A percentile compares a stretch with the other conserved stretches of the same genome.
Evolutionary conservation across 1,139 yeast species (phyloP).

Genomic region (Nakaseomyces uthaithaninus): DNA sequence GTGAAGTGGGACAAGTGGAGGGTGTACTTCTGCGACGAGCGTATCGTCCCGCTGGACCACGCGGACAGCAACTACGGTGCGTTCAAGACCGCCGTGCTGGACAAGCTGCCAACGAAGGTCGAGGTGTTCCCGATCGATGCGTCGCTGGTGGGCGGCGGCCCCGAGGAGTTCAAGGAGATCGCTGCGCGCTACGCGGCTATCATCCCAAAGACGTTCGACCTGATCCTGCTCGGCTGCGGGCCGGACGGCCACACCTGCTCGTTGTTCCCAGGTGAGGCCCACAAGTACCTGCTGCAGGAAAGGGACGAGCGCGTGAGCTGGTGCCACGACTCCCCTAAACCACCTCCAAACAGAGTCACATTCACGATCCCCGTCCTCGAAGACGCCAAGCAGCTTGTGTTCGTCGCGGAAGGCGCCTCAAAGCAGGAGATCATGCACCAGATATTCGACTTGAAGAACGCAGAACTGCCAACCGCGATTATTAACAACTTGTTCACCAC

Average conservation of each 20-base stretch:
- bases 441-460: conserved; percentile 50
- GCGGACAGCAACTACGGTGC: conserved; percentile 87
- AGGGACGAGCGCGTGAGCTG: conserved; percentile 83
- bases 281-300: conserved; percentile 60
- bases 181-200: conserved; percentile 81
- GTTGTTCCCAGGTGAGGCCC: conserved; percentile 55
- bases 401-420: conserved; percentile 84
- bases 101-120: conserved; percentile 47
- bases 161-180: conserved; percentile 44
- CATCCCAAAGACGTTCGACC: conserved; percentile 72
- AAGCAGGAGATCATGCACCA: conserved; percentile 67
- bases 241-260: conserved; percentile 99
- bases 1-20: conserved; percentile 92
- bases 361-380: conserved; percentile 86
- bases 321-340: conserved; percentile 87
- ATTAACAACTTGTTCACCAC: conserved; percentile 46
- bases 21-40: conserved; percentile 91
- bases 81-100: conserved; percentile 71
- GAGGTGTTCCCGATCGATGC: conserved; percentile 78
- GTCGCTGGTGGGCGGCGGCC: conserved; percentile 55
- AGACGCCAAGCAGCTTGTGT: conserved; percentile 60
- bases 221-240: conserved; percentile 88
- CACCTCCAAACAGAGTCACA: conserved; percentile 85
- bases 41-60: conserved; percentile 80
- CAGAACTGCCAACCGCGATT: conserved; percentile 60